Base-by-base conservation (phyloP, 1,284 basidiomycete species). In the Trichosporon coremiiforme region DNA sequence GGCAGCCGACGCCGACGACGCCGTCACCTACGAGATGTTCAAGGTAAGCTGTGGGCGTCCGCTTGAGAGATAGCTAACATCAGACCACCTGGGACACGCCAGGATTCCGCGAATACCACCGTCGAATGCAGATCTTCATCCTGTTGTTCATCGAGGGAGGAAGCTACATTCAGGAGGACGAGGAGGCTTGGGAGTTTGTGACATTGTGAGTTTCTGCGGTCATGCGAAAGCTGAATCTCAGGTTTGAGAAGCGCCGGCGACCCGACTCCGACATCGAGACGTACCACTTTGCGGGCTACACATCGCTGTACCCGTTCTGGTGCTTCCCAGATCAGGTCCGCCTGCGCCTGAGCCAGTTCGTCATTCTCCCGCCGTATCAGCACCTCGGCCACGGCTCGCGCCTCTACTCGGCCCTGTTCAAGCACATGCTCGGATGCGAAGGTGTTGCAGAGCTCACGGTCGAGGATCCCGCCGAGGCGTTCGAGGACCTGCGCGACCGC, bases 71-170 rank as follows among this genome's bases (percentile, higher is more conserved):
- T 10, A 17, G 31, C 64, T 67, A 20, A 63, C 67, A 12, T 64
- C 78, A 94, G 92, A 82, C 89, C 29, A 95, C 89, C 6, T 96
- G 93, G 89, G 85, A 89, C 71, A 94, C 94, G 0, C 89, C 92
- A 4, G 95, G 94, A 4, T 99, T 98, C 85, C 87, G 87, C 76
- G 94, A 96, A 81, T 95, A 93, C 76, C 96, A 98, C 79, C 87
- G 91, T 17, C 87, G 89, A 68, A 97, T 97, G 91, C 96, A 98
- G 83, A 82, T 98, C 68, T 98, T 98, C 80, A 93, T 97, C 70
- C 84, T 97, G 55, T 85, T 99, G 8, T 98, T 94, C 84, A 96
- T 99, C 79, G 96, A 99, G 80, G 97, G 89, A 7, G 95, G 94
- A 6, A 94, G 91, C 33, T 98, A 95, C 83, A 93, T 99, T 72